Percentiles rank a stretch among this genome's conserved stretches.
Evolutionary conservation across 768 basidiomycete species (phyloP).

Genomic region (Amanita pseudoporphyria): DNA sequence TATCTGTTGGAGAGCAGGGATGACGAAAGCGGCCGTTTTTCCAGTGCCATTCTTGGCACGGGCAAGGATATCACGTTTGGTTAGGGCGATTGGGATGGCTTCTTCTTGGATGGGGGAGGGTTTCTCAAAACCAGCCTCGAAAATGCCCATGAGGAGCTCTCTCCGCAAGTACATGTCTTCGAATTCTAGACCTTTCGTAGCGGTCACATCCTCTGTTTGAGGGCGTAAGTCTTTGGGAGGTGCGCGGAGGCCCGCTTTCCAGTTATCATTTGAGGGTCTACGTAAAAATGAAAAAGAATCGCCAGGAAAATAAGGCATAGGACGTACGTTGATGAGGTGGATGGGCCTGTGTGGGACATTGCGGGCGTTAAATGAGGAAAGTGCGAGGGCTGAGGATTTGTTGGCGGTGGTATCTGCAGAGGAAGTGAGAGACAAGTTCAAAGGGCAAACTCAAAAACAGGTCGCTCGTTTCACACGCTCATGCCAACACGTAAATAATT

Average conservation of each 20-base stretch:
- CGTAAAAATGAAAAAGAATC: not conserved
- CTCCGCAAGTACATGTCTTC: conserved; percentile 90
- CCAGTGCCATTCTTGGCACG: conserved; percentile 97
- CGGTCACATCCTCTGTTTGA: conserved; percentile 95
- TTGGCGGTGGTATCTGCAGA: not conserved
- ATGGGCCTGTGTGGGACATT: conserved; percentile 23
- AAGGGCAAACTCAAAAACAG: not conserved
- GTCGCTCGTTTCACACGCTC: conserved; percentile 7
- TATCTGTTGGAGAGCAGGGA: conserved; percentile 90
- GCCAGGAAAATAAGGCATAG: not conserved
- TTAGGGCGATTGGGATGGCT: conserved; percentile 91
- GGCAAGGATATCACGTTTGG: conserved; percentile 88
- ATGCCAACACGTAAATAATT: conserved; percentile 4
- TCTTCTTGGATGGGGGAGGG: conserved; percentile 99
- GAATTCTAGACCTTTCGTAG: conserved; percentile 89
- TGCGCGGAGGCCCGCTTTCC: conserved; percentile 72
- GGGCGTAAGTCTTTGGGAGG: conserved; percentile 90
- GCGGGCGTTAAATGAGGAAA: not conserved
- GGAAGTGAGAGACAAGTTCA: conserved; percentile 4
- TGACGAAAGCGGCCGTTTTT: conserved; percentile 98
- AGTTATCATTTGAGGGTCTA: conserved; percentile 35
- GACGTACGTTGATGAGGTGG: conserved; percentile 24
- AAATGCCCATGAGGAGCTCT: conserved; percentile 99
- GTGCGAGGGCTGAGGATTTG: not conserved
- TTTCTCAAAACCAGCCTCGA: conserved; percentile 94